Conservation (phyloP, 2,329 filamentous ascomycete genomes). For the Botrytis sinoallii region DNA sequence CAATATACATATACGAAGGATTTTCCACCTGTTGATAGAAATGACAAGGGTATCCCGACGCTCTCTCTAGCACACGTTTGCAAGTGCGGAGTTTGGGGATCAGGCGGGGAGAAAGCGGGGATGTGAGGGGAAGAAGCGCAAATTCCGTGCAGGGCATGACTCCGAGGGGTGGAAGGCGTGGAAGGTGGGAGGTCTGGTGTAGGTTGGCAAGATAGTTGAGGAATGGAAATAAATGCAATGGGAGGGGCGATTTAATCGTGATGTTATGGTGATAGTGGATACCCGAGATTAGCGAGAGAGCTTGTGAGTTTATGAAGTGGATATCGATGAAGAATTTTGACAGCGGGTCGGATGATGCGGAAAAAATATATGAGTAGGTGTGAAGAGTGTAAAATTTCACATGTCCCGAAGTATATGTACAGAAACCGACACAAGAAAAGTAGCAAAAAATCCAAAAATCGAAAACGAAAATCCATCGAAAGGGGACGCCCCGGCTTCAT, state of each 20-base stretch:
- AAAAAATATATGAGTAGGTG: not conserved
- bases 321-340: not conserved
- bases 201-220: not conserved
- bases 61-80: constrained; percentile 21
- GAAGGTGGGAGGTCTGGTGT: not conserved
- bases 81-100: not conserved
- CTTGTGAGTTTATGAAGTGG: not conserved
- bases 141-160: constrained; percentile 2
- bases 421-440: not conserved
- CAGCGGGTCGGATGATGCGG: not conserved
- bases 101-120: not conserved
- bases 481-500: not conserved
- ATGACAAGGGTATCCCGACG: constrained; percentile 40
- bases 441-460: not conserved
- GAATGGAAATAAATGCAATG: not conserved
- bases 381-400: not conserved
- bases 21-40: constrained; percentile 46
- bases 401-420: not conserved
- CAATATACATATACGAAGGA: constrained; percentile 42
- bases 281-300: not conserved
- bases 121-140: constrained; percentile 5
- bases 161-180: not conserved
- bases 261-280: not conserved
- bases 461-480: not conserved
- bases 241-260: not conserved